Base-by-base conservation (phyloP, 176 grass and related monocot species). In the Musa itinerans region DNA sequence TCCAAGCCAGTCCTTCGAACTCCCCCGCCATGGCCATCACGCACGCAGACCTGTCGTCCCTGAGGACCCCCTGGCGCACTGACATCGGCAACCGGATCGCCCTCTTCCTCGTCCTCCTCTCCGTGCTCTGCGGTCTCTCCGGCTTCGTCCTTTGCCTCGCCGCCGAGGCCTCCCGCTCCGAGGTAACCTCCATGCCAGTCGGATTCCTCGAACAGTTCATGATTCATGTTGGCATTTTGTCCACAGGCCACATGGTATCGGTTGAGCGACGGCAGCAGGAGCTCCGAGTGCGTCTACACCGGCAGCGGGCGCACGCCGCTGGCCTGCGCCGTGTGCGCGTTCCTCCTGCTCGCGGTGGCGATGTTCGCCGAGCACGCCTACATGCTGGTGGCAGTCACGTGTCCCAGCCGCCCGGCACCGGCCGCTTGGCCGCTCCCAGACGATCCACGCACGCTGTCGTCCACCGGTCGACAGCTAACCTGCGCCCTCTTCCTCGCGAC, bases 331-430 rank as follows among this genome's bases (percentile, higher is more conserved):
- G 53, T 99, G 69, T 82, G 72, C 27, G 90, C 95, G 0, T 99
- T 94, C 84, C n/a, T 99, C 73, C 78, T 99, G 53, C 83, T 94
- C 68, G 88, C 91, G 10, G 78, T 94, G 69, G 95, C 95, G 69
- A 89, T 99, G 91, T 85, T 99, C 78, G 88, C 86, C 1, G 95
- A 94, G 82, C 88, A 92, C 78, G 91, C 85, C 1, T 92, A 94
- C 86, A 89, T 99, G 95, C 78, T 99, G 50, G 80, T 99, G 16
- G 95, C 88, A 61, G 86, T 94, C 10, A 71, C 90, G 1, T 29
- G 63, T 0, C 86, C 91, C 19, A 74, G 67, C 8, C 67, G 82
- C 0, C 8, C 80, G 0, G 20, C 58, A 50, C 27, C 73, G 4
- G 16, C 43, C 0, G 81, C 83, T 16, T 79, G 83, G 77, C 76